phyloP scores from a whole-genome alignment of 768 basidiomycete genomes.

The Collybia sordida region DNA sequence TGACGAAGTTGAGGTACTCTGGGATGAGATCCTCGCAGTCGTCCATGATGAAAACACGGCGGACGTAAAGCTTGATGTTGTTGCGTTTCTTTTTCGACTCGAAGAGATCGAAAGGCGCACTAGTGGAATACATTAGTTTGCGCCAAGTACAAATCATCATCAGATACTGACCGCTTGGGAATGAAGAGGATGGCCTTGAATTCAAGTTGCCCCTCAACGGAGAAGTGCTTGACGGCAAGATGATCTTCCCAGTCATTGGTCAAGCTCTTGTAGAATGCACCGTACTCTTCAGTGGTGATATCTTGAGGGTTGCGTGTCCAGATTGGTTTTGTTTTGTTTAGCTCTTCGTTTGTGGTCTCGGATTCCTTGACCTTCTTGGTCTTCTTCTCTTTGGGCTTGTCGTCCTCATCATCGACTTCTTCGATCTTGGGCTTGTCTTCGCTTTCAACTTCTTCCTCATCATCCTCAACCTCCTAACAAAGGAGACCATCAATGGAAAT shows the following conservation, averaged over 20 bases:
- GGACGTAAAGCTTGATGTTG: constrained; percentile 99
- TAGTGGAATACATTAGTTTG: constrained; percentile 23
- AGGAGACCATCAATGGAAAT: constrained; percentile 7
- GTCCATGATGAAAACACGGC: constrained; percentile 99
- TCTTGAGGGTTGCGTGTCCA: constrained; percentile 99
- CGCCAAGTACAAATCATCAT: background rate
- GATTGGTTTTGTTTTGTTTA: constrained; percentile 99
- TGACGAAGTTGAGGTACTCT: constrained; percentile 99
- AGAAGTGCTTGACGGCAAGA: constrained; percentile 99
- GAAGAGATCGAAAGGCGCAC: constrained; percentile 98
- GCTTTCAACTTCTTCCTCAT: constrained; percentile 76
- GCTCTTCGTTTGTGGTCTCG: constrained; percentile 89
- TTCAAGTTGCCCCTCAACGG: constrained; percentile 99
- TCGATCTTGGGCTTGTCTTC: constrained; percentile 78
- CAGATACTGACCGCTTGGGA: constrained; percentile 78
- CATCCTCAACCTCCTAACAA: constrained; percentile 81
- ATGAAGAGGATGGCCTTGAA: constrained; percentile 99
- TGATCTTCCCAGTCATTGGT: constrained; percentile 99
- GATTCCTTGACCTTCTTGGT: constrained; percentile 92
- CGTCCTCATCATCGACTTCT: constrained; percentile 81
- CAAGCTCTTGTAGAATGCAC: constrained; percentile 97
- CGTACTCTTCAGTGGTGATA: constrained; percentile 92
- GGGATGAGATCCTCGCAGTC: constrained; percentile 99
- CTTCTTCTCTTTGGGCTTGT: constrained; percentile 88
- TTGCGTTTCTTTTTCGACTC: constrained; percentile 99